Evolutionary conservation across 2,329 filamentous ascomycete genomes (phyloP), one percentile per base, ranked within the genome.

Genomic region (Verticillium dahliae): DNA sequence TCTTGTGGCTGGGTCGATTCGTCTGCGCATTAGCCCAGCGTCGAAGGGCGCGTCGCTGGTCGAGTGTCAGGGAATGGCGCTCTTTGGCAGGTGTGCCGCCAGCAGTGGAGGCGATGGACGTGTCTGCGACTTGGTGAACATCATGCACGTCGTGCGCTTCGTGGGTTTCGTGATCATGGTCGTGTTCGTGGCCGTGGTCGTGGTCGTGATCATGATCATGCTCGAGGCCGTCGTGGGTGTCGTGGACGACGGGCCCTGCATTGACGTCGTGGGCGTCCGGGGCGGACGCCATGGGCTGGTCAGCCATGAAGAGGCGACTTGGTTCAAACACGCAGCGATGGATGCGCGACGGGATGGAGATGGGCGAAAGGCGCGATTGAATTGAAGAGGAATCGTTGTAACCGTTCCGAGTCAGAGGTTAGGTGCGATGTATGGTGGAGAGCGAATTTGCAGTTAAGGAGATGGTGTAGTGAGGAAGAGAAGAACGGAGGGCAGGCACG

Each of bases 1-100:
- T 79, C 72, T 85, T 85, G 72, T 87, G 84, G 33, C 81, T 84
- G 6, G 84, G 84, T 2, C 84, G 80, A 33, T 81, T 78, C 14
- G 80, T 73, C 68, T 86, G 84, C 50, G 76, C 76, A 67, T 83
- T 83, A 31, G 84, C 84, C 84, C 84, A 87, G 65, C 81, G 78
- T 31, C 84, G 82, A 59, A 87, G 76, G 33, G 83, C 82, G 65
- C 84, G 83, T 38, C 84, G 83, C 71, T 87, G 84, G 69, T 87
- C 84, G 62, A 87, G 82, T 27, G 84, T 86, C 60, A 87, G 73
- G 1, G 84, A 86, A 66, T 86, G 82, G 10, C 84, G 82, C 71
- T 86, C 84, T 63, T 75, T 78, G 18, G 72, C 33, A 22, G 60
- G 61, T 31, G 62, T 62, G 22, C 54, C 60, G 54, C 52, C 52